Percentiles rank a stretch among this genome's conserved stretches.
These are phyloP conservation scores for Pugionium cornutum DNA, from an alignment of 345 rosid species.

Conservation along the genomic window DNA sequence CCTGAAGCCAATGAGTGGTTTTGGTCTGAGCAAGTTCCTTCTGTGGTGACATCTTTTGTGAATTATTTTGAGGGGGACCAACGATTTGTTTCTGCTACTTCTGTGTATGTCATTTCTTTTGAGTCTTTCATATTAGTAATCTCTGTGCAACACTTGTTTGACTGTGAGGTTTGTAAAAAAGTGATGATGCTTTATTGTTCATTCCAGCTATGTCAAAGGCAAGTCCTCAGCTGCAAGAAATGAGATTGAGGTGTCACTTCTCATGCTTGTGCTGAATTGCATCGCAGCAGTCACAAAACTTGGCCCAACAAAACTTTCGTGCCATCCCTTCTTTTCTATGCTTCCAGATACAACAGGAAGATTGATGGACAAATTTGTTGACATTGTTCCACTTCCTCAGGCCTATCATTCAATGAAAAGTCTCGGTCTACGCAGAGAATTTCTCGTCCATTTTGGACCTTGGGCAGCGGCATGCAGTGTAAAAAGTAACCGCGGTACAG, in stretches of 20 bases:
- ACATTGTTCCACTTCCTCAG: slow-evolving; percentile 66
- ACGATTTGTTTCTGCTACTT: slow-evolving; percentile 58
- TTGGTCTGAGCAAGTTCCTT: slow-evolving; percentile 77
- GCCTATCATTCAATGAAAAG: slow-evolving; percentile 68
- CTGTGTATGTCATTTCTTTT: slow-evolving; percentile 48
- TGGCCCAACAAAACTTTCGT: slow-evolving; percentile 80
- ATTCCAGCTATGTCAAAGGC: slow-evolving; percentile 56
- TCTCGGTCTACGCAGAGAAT: slow-evolving; percentile 78
- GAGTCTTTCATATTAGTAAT: slow-evolving; percentile 25
- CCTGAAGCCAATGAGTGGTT: slow-evolving; percentile 79
- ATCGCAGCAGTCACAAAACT: slow-evolving; percentile 83
- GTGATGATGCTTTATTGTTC: slow-evolving; percentile 28
- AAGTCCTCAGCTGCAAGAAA: slow-evolving; percentile 49
- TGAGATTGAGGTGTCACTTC: slow-evolving; percentile 69
- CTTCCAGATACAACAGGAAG: slow-evolving; percentile 74
- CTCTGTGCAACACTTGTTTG: slow-evolving; percentile 12
- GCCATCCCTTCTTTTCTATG: slow-evolving; percentile 67
- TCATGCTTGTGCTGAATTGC: slow-evolving; percentile 78
- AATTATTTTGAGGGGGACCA: slow-evolving; percentile 65
- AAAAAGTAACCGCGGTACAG: slow-evolving; percentile 59
- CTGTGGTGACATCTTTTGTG: slow-evolving; percentile 59
- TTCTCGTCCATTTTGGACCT: slow-evolving; percentile 94
- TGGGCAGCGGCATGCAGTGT: slow-evolving; percentile 79
- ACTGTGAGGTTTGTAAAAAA: slow-evolving; percentile 29
- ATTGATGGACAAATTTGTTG: slow-evolving; percentile 87